A percentile compares a stretch with the other conserved stretches of the same genome.
phyloP scores from a whole-genome alignment of 352 stramenopile species.

The Phytopythium mirpurense region DNA sequence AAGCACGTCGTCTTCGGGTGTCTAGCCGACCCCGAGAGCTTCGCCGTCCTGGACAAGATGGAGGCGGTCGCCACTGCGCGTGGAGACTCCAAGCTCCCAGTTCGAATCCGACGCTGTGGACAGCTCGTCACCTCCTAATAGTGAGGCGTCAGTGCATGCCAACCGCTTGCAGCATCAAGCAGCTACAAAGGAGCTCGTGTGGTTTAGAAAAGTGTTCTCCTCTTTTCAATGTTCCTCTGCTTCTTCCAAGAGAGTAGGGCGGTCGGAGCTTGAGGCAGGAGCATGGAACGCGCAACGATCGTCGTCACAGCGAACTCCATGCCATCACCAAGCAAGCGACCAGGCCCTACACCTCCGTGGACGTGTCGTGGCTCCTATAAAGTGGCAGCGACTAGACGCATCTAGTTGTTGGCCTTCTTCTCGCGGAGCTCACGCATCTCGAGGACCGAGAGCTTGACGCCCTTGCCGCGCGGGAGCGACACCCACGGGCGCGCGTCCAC shows the following conservation, averaged over 20 bases:
- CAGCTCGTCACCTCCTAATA: slow-evolving; percentile 35
- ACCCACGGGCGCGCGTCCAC: slow-evolving; percentile 90
- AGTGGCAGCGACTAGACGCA: not conserved
- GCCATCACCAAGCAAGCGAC: too few species aligned
- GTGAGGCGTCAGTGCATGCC: slow-evolving; percentile 4
- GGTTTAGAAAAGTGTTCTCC: slow-evolving; percentile 7
- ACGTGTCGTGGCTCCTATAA: not conserved
- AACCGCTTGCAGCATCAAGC: too few species aligned
- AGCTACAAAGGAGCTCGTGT: too few species aligned
- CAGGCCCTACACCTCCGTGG: too few species aligned
- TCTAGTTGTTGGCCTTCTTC: slow-evolving; percentile 69
- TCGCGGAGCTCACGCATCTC: slow-evolving; percentile 89
- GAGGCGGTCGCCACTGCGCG: slow-evolving; percentile 39
- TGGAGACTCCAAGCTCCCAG: slow-evolving; percentile 38
- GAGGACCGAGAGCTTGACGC: slow-evolving; percentile 99
- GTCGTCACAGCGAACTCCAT: not conserved
- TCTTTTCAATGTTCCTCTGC: not conserved
- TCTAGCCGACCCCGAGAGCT: slow-evolving; percentile 44
- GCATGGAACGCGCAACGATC: not conserved
- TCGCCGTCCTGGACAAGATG: slow-evolving; percentile 37
- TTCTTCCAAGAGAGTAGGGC: not conserved
- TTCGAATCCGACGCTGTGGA: slow-evolving; percentile 38
- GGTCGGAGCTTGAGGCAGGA: not conserved
- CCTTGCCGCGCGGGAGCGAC: slow-evolving; percentile 97
- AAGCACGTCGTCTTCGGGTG: slow-evolving; percentile 80